Evolutionary conservation across 148 eudicot genomes (phyloP).

Genomic region (Cornus controversa): DNA sequence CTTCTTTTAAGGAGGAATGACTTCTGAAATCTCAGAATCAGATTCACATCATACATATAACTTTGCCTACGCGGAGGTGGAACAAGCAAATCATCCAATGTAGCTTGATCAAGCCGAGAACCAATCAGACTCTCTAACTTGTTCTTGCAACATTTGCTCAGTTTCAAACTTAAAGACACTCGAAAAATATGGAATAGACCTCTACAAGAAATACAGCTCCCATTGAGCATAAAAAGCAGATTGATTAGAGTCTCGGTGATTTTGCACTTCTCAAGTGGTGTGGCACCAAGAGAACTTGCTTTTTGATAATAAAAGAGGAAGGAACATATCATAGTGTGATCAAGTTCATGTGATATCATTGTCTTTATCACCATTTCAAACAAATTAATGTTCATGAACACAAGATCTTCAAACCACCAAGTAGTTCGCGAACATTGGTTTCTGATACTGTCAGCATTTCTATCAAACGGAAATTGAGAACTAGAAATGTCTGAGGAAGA

Average conservation of each 20-base stretch:
- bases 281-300: constrained; percentile 16
- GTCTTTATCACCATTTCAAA: constrained; percentile 32
- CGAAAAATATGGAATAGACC: constrained; percentile 38
- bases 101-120: constrained; percentile 49
- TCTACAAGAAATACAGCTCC: constrained; percentile 33
- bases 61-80: constrained; percentile 29
- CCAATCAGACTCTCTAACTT: constrained; percentile 55
- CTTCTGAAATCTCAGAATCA: constrained; percentile 42
- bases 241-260: constrained; percentile 32
- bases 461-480: constrained; percentile 44
- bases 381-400: constrained; percentile 25
- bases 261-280: constrained; percentile 25
- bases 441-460: constrained; percentile 28
- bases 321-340: constrained; percentile 39
- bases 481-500: constrained; percentile 42
- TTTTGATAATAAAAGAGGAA: constrained; percentile 51
- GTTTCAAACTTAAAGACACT: constrained; percentile 28
- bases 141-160: constrained; percentile 16
- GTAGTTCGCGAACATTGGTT: constrained; percentile 14
- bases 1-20: constrained; percentile 29
- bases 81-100: constrained; percentile 53
- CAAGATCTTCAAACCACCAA: constrained; percentile 66
- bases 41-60: constrained; percentile 39
- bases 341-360: constrained; percentile 41
- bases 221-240: constrained; percentile 38